Evolutionary conservation across 2,329 filamentous ascomycete genomes (phyloP).

Genomic region (Fusarium odoratissimum): DNA sequence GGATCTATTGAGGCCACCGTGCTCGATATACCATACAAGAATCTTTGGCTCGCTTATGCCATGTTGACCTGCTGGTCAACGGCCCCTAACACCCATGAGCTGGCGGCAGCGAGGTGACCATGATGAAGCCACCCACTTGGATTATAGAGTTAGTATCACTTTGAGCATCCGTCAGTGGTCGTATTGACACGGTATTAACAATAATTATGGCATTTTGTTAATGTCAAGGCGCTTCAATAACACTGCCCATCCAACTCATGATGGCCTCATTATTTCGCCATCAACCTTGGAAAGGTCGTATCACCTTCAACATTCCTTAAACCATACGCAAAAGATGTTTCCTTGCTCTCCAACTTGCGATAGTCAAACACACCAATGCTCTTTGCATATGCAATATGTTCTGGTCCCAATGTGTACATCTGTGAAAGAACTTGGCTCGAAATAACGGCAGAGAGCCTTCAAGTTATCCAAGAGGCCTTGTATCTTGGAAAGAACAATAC

Average conservation of each 20-base stretch:
- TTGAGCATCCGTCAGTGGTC: not conserved
- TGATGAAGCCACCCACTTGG: slow-evolving; percentile 1
- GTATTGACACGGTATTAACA: no score
- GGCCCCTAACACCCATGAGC: not conserved
- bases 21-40: not conserved
- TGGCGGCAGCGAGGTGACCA: not conserved
- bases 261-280: not conserved
- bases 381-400: not conserved
- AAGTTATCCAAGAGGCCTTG: not conserved
- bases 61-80: not conserved
- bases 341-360: not conserved
- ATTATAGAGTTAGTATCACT: not conserved
- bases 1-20: not conserved
- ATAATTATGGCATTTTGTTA: not conserved
- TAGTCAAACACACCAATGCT: not conserved
- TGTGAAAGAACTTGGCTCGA: not conserved
- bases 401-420: not conserved
- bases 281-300: not conserved
- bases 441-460: not conserved
- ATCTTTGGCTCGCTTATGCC: not conserved
- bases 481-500: not conserved
- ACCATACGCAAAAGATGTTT: not conserved
- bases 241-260: slow-evolving; percentile 5
- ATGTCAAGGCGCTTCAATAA: not conserved
- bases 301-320: not conserved